Base-by-base conservation (phyloP, 352 stramenopile species). In the Phytophthora ohioensis region DNA sequence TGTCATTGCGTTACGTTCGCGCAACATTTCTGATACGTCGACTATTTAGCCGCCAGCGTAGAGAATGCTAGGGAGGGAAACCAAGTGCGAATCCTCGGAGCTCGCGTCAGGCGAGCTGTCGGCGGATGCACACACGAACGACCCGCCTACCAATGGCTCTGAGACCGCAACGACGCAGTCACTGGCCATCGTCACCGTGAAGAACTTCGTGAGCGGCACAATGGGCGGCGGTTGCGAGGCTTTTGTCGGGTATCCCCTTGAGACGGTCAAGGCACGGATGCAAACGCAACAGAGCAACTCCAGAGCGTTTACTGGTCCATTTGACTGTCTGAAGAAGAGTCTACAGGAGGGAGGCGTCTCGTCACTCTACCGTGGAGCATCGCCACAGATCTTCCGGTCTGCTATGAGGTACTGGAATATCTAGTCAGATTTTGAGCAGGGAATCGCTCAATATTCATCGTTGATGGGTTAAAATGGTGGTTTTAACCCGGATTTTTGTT, bases 231-330 rank as follows among this genome's bases (percentile, higher is more conserved):
- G 73, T 5, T 90, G 81, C 60, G 81, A 90, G 61, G 84, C 81
- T 7, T 61, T 91, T 15, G 84, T 88, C 15, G 84, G 81, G 4
- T 91, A 91, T 62, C 84, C 84, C 32, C 74, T 90, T 15, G 84
- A 91, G 69, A 91, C 84, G 27, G 67, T 90, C 56, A 91, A 91
- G 68, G 78, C 84, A 57, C 81, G 84, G 46, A 85, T 91, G 70
- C 84, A 91, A 69, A 91, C 84, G 21, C 81, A 91, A 69, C 76
- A 79, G 43, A 71, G 54, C 57, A 52, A 42, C 45, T 53, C 60
- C 15, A 53, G 51, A 42, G 64, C 68, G 6, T 88, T 85, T 53
- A 74, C 73, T 5, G 79, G 82, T 0, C 74, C 81, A 11, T 42
- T 90, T 12, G 80, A 92, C 67, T 89, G 80, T 27, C 39, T 92